Percentiles rank a stretch among this genome's conserved stretches.
phyloP scores from a whole-genome alignment of 345 rosid genomes.

The Arabidopsis arenosa region DNA sequence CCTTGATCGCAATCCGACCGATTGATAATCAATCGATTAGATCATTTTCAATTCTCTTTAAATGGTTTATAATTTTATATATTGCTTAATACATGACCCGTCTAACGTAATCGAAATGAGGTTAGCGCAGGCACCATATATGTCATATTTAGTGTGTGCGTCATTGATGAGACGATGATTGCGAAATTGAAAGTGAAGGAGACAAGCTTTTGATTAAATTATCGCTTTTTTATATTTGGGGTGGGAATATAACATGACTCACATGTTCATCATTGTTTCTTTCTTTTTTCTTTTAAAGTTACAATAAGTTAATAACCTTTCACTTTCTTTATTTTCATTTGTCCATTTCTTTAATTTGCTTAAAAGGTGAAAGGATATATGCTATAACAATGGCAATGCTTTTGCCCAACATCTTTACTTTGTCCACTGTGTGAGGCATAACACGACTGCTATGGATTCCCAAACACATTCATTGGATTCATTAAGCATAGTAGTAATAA shows the following conservation, averaged over 20 bases:
- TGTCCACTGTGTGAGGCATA: conserved; percentile 43
- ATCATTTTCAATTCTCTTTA: background rate
- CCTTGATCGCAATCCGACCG: background rate
- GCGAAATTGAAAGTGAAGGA: conserved; percentile 45
- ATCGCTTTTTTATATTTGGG: conserved; percentile 26
- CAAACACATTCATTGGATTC: conserved; percentile 46
- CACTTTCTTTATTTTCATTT: conserved; percentile 21
- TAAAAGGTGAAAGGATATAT: conserved; percentile 46
- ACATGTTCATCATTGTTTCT: conserved; percentile 43
- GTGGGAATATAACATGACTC: conserved; percentile 50
- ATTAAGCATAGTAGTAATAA: conserved; percentile 3
- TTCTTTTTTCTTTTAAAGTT: conserved; percentile 35
- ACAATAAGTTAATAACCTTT: conserved; percentile 37
- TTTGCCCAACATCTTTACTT: conserved; percentile 38
- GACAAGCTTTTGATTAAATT: conserved; percentile 41
- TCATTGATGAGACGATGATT: conserved; percentile 44
- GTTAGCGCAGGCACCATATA: conserved; percentile 19
- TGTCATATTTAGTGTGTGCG: conserved; percentile 29
- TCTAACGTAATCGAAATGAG: conserved; percentile 16
- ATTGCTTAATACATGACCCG: background rate
- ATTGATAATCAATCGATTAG: too few species aligned
- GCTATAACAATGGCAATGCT: conserved; percentile 42
- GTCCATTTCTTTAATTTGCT: conserved; percentile 32
- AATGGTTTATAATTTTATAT: background rate
- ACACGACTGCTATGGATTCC: conserved; percentile 45